Evolutionary conservation across 768 basidiomycete genomes (phyloP), one percentile per base, ranked within the genome.

Genomic region (Boletus sensibilis): DNA sequence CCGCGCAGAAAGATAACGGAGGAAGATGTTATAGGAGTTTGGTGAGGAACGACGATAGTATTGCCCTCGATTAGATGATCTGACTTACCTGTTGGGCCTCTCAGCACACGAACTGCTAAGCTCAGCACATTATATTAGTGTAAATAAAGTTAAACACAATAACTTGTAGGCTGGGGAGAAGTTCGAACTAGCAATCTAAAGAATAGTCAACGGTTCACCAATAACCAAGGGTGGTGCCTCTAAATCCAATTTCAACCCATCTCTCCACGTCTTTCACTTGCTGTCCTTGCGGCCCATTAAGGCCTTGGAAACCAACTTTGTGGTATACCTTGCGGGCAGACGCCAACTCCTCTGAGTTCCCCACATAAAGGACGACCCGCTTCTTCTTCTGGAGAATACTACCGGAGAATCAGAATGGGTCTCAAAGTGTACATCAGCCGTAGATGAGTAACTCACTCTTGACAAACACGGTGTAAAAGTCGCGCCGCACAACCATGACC

Each of bases 311-410:
- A 0, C 65, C 66, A 0, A 68, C 11, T 5, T 54, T 68, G 1
- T 62, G 53, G 44, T 66, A 66, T 2, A 66, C 57, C 38, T 56
- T 62, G 49, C 65, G 65, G 1, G 66, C 65, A 4, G 66, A 29
- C 9, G 16, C 42, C 16, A 68, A 42, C 7, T 57, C 63, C 1
- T 50, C 18, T 3, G 65, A 55, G 49, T 63, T 62, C 2, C 83
- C 88, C 4, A 90, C 90, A 48, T 85, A 92, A 1, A 92, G 77
- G 0, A 83, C 83, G 16, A 60, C 37, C 3, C 37, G 55, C 13
- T 55, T 45, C 71, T 74, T 85, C 34, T 62, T 60, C 25, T 61
- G 50, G 1, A 82, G 64, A 38, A 78, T 64, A 0, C 72, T 74
- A 53, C 41, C 5, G 42, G 34, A 33, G 41, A 37, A 53, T 62